These are phyloP conservation scores for Aspergillus ochraceoroseus DNA, from an alignment of 2,329 filamentous ascomycete genomes.

Conservation along the genomic window DNA sequence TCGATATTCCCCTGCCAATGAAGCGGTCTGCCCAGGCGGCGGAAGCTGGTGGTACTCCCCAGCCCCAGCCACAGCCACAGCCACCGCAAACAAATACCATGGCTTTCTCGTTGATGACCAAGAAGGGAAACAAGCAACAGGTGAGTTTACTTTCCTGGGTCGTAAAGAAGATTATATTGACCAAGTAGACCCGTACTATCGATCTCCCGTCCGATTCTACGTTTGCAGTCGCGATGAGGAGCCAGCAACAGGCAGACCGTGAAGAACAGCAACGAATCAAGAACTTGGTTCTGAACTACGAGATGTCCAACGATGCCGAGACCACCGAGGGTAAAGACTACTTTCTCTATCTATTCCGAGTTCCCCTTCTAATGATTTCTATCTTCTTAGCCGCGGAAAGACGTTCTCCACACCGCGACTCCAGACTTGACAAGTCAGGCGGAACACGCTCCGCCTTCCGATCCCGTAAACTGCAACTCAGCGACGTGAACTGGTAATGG, in stretches of 20 bases:
- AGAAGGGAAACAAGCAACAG: constrained; percentile 93
- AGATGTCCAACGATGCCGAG: constrained; percentile 76
- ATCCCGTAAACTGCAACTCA: constrained; percentile 84
- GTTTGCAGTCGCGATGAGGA: constrained; percentile 94
- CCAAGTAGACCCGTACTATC: constrained; percentile 73
- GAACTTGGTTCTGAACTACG: constrained; percentile 92
- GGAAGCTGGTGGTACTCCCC: constrained; percentile 19
- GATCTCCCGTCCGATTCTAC: constrained; percentile 81
- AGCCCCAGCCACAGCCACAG: constrained; percentile 30
- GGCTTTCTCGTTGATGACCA: constrained; percentile 94
- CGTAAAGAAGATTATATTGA: constrained; percentile 15
- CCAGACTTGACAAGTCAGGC: constrained; percentile 52
- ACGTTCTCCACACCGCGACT: constrained; percentile 41
- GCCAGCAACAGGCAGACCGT: constrained; percentile 86
- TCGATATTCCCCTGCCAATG: constrained; percentile 96
- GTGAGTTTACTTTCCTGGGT: constrained; percentile 44
- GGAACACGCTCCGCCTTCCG: constrained; percentile 70
- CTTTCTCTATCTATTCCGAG: constrained; percentile 22
- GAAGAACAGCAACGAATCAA: constrained; percentile 99
- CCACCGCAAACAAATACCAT: constrained; percentile 70
- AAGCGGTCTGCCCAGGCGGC: constrained; percentile 62
- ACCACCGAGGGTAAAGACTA: constrained; percentile 67
- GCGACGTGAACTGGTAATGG: constrained; percentile 91
- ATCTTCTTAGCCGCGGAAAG: constrained; percentile 39
- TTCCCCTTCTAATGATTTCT: constrained; percentile 37